Evolutionary conservation across 208 protist species (phyloP).

Genomic region (Leishmania turanica): DNA sequence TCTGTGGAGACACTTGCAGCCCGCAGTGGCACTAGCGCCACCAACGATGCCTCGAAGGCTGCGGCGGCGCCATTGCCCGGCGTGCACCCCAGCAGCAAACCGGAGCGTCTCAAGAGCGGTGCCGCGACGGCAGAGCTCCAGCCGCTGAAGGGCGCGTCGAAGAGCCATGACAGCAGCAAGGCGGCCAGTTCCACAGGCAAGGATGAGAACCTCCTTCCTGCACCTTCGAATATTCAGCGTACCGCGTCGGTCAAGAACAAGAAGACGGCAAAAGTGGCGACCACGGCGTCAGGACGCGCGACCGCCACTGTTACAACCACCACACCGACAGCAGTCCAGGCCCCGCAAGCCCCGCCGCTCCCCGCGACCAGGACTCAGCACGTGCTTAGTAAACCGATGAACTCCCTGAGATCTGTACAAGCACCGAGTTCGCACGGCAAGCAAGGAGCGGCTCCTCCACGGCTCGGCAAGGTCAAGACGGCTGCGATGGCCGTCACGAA

Average conservation of each 20-base stretch:
- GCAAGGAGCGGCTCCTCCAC: background rate
- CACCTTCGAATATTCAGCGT: background rate
- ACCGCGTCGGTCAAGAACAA: background rate
- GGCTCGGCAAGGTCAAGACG: background rate
- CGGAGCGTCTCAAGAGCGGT: background rate
- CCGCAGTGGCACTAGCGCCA: background rate
- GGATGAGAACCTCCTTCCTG: background rate
- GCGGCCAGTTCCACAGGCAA: background rate
- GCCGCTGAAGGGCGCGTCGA: background rate
- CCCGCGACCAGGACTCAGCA: constrained; percentile 6
- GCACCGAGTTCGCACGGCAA: background rate
- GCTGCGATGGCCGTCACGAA: background rate
- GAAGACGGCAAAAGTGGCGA: background rate
- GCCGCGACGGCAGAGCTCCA: background rate
- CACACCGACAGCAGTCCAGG: background rate
- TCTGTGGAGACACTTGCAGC: too few species aligned
- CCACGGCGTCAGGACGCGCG: background rate
- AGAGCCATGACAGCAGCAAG: background rate
- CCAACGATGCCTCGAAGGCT: background rate
- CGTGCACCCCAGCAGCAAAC: background rate
- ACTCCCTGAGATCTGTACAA: background rate
- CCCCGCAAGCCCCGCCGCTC: background rate
- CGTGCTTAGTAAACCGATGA: background rate
- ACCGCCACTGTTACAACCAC: background rate
- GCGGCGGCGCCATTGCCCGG: background rate